Evolutionary conservation across 2,329 filamentous ascomycete genomes (phyloP), one percentile per base, ranked within the genome.

Genomic region (Pseudocercospora cruenta): DNA sequence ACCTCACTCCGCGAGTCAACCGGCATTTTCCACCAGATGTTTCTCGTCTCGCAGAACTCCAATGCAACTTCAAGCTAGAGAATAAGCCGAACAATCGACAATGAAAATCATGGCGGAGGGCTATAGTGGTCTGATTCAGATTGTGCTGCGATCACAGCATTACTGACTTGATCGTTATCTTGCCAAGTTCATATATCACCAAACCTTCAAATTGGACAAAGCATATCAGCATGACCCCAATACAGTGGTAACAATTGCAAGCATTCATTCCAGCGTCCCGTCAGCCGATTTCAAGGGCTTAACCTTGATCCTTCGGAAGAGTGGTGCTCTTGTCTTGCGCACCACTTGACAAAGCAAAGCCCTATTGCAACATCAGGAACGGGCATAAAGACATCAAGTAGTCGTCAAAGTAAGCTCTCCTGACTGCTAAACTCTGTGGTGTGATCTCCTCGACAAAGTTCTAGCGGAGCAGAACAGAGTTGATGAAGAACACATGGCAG

Each of bases 401-500:
- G 51, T 55, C 51, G 51, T 26, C 51, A 31, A 55, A 55, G 51
- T 55, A 55, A 55, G 51, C 51, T 24, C 26, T 55, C 26, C 26
- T 26, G 5, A 31, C 51, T 55, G 22, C 51, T 26, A 16, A 55
- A 55, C 51, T 33, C 51, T 55, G 51, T 26, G 39, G 22, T 55
- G 16, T 55, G 26, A 55, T 55, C 24, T 55, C 26, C 26, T 31
- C 33, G 51, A 55, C 51, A 31, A 19, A 55, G 26, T 55, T 55
- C 51, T 8, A 55, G 10, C 24, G 51, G 24, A 55, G 24, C 24
- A 55, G 51, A 55, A 55, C 51, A 54, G 51, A 54, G 51, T 54
- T 54, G 51, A 54, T 24, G 51, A 33, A 33, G 31, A 54, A 59
- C 57, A 43, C 57, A 59, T 59, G 57, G 57, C 57, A 45, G 19